Percentiles rank a stretch among this genome's conserved stretches.
These are phyloP conservation scores for Penicillium taxi DNA, from an alignment of 495 filamentous ascomycete species.

Conservation along the genomic window DNA sequence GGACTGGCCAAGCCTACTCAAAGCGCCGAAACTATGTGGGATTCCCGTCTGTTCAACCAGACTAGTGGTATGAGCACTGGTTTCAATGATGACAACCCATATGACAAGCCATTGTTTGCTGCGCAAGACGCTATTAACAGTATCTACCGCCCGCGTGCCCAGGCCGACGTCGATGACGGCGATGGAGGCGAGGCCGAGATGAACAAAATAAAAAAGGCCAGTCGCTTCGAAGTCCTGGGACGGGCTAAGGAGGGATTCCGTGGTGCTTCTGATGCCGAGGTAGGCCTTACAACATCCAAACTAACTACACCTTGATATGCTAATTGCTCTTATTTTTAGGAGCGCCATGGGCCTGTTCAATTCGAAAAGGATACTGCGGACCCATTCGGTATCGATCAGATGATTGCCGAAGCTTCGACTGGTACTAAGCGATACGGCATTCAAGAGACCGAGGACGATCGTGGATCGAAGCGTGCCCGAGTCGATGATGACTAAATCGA, in stretches of 20 bases:
- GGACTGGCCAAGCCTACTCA: conserved; percentile 92
- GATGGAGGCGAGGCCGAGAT: conserved; percentile 77
- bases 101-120: conserved; percentile 95
- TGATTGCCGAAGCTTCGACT: conserved; percentile 70
- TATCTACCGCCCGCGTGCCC: conserved; percentile 80
- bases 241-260: conserved; percentile 80
- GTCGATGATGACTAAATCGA: conserved; percentile 62
- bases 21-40: conserved; percentile 87
- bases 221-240: conserved; percentile 80
- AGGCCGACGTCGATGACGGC: conserved; percentile 62
- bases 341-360: conserved; percentile 84
- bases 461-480: conserved; percentile 66
- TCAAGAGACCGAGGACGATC: conserved; percentile 59
- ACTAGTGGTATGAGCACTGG: conserved; percentile 78
- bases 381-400: conserved; percentile 88
- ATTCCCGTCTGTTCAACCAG: conserved; percentile 93
- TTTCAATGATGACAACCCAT: conserved; percentile 96
- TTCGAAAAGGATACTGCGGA: conserved; percentile 90
- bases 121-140: conserved; percentile 92
- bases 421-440: conserved; percentile 79
- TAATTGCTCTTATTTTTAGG: conserved; percentile 38
- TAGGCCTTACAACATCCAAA: conserved; percentile 32
- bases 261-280: conserved; percentile 80
- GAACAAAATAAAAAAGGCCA: conserved; percentile 75
- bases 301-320: conserved; percentile 2